Percentiles rank a stretch among this genome's conserved stretches.
phyloP scores from a whole-genome alignment of 164 flowering plant genomes.

The Echeveria elegans region DNA sequence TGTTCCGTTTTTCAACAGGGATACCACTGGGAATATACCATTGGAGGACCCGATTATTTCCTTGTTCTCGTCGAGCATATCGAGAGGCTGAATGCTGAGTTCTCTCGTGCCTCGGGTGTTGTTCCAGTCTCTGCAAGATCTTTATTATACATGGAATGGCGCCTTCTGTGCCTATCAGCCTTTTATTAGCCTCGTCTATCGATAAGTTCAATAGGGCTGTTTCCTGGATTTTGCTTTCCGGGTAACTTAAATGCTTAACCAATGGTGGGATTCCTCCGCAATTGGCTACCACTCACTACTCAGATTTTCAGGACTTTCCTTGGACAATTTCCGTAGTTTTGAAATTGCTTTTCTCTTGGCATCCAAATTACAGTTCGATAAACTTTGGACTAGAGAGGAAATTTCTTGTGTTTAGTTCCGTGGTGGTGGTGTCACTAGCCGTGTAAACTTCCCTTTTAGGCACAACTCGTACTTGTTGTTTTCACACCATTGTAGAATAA shows the following conservation, averaged over 20 bases:
- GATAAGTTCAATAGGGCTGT: constrained; percentile 79
- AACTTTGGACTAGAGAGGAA: constrained; percentile 31
- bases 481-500: constrained; percentile 73
- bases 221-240: constrained; percentile 65
- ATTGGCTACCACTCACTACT: constrained; percentile 46
- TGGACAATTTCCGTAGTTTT: constrained; percentile 67
- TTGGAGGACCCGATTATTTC: constrained; percentile 37
- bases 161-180: constrained; percentile 41
- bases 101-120: constrained; percentile 49
- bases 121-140: constrained; percentile 44
- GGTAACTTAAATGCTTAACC: constrained; percentile 50
- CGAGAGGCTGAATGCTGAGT: constrained; percentile 87
- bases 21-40: constrained; percentile 71
- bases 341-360: constrained; percentile 42
- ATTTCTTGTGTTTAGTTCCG: constrained; percentile 35
- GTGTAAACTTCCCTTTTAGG: constrained; percentile 27
- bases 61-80: constrained; percentile 70
- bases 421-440: constrained; percentile 15
- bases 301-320: constrained; percentile 71
- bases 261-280: constrained; percentile 54
- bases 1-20: constrained; percentile 50
- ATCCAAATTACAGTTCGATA: constrained; percentile 41
- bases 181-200: constrained; percentile 68
- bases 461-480: constrained; percentile 46
- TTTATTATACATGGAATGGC: constrained; percentile 69